Conservation (phyloP, 345 rosid genomes). For the Corchorus capsularis region DNA sequence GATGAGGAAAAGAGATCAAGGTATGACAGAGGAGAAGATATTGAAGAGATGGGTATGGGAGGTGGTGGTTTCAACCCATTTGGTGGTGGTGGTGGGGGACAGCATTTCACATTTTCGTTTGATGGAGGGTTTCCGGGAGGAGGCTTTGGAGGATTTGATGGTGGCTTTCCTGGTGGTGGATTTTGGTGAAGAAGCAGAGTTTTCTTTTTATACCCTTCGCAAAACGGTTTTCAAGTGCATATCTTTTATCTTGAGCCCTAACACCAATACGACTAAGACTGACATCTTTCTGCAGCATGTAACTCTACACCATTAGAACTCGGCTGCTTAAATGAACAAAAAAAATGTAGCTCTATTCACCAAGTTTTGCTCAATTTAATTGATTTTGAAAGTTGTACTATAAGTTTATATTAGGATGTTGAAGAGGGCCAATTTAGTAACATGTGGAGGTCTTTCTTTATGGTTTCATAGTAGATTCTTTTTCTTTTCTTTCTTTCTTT, state of each 20-base stretch:
- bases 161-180: conserved; percentile 75
- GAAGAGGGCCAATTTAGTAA: conserved; percentile 19
- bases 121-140: conserved; percentile 95
- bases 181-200: conserved; percentile 18
- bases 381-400: conserved; percentile 17
- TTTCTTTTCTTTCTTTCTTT: not conserved
- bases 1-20: conserved; percentile 90
- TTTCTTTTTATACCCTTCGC: not conserved
- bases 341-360: not conserved
- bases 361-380: conserved; percentile 25
- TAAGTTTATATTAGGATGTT: conserved; percentile 9
- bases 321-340: conserved; percentile 11
- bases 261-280: conserved; percentile 19
- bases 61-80: conserved; percentile 81
- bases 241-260: not conserved
- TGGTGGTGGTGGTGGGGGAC: conserved; percentile 86
- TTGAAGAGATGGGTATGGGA: conserved; percentile 89
- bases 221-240: not conserved
- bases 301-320: not conserved
- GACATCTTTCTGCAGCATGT: conserved; percentile 18
- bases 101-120: conserved; percentile 73
- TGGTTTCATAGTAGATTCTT: not conserved
- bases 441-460: not conserved
- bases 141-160: conserved; percentile 62
- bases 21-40: conserved; percentile 93